Evolutionary conservation across 805 yeast species (phyloP).

Genomic region (Yarrowia sp.): DNA sequence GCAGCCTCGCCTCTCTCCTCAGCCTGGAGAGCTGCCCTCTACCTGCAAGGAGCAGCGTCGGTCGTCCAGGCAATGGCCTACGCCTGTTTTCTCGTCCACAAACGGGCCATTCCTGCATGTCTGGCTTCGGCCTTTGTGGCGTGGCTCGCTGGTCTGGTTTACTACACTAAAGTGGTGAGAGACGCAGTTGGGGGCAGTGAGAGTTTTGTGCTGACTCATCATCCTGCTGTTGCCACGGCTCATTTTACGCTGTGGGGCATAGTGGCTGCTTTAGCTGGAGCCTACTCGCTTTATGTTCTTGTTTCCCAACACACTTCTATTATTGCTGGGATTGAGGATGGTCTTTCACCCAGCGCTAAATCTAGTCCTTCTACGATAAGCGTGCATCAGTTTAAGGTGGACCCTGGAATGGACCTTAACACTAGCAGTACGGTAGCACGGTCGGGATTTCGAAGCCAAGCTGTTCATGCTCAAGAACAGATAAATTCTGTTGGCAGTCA

Average conservation of each 20-base stretch:
- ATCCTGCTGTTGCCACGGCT: background rate
- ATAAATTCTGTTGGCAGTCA: too few species aligned
- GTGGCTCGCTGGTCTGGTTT: background rate
- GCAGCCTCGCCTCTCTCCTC: background rate
- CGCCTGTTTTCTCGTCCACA: background rate
- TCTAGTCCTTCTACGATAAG: background rate
- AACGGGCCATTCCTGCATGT: background rate
- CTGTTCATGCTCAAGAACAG: too few species aligned
- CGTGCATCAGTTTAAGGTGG: conserved; percentile 2
- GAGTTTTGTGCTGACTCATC: background rate
- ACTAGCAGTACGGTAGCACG: background rate
- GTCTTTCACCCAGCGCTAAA: background rate
- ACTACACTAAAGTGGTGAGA: conserved; percentile 2
- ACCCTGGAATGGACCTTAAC: background rate
- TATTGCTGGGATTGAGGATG: background rate
- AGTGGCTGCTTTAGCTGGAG: background rate
- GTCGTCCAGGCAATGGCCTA: background rate
- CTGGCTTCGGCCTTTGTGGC: background rate
- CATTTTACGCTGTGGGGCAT: background rate
- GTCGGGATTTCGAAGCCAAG: too few species aligned
- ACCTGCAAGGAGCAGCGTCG: background rate
- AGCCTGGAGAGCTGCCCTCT: background rate
- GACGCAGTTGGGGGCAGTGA: background rate
- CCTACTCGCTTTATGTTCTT: background rate
- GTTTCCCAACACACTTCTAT: background rate